Evolutionary conservation across 129 eudicot species (phyloP).

Genomic region (Pulicaria dysenterica): DNA sequence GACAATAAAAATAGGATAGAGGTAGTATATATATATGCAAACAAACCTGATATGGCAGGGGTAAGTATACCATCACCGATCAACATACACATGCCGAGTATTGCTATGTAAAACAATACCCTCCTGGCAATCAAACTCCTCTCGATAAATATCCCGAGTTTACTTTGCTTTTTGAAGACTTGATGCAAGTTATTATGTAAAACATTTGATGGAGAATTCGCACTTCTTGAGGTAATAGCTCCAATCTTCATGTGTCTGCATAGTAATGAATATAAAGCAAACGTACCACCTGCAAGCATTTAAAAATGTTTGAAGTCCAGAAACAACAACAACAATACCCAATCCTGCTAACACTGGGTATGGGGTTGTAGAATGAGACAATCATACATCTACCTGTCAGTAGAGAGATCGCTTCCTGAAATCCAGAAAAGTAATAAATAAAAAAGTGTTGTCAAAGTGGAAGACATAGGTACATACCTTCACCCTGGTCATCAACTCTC

Average conservation of each 20-base stretch:
- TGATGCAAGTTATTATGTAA: constrained; percentile 27
- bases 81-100: constrained; percentile 79
- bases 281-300: constrained; percentile 72
- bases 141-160: constrained; percentile 57
- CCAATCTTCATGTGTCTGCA: constrained; percentile 68
- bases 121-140: constrained; percentile 64
- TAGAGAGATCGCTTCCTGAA: too few species aligned
- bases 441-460: background rate
- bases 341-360: too few species aligned
- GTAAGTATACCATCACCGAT: constrained; percentile 84
- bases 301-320: too few species aligned
- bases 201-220: constrained; percentile 29
- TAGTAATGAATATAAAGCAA: constrained; percentile 71
- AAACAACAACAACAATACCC: too few species aligned
- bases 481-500: constrained; percentile 80
- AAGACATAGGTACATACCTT: constrained; percentile 48
- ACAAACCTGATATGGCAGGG: constrained; percentile 76
- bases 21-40: too few species aligned
- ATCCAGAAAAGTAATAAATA: background rate
- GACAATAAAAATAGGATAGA: too few species aligned
- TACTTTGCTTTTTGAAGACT: constrained; percentile 42
- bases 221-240: constrained; percentile 44
- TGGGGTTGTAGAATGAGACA: too few species aligned
- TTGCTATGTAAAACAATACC: constrained; percentile 61
- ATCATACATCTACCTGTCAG: too few species aligned